phyloP scores from a whole-genome alignment of 257 asterid species.

The Hygrophila difformis region DNA sequence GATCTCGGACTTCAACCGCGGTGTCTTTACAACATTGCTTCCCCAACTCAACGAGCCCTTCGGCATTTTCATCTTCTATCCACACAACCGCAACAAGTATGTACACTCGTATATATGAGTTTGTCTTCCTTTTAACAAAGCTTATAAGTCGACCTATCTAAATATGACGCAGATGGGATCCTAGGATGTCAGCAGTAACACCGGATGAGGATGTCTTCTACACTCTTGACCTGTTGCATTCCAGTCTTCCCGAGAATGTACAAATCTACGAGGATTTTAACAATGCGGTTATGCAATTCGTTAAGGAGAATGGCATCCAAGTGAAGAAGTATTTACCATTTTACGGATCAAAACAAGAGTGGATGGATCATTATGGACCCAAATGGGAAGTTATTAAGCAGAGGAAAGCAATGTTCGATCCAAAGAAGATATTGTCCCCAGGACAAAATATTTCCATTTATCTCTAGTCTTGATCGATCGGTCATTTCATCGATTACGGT shows the following conservation, averaged over 20 bases:
- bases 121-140: no score
- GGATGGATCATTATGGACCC: constrained; percentile 37
- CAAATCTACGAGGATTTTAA: constrained; percentile 22
- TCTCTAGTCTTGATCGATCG: no score
- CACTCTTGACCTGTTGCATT: constrained; percentile 23
- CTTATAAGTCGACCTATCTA: no score
- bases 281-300: constrained; percentile 17
- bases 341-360: constrained; percentile 20
- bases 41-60: constrained; percentile 29
- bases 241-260: constrained; percentile 9
- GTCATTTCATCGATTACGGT: no score
- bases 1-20: constrained; percentile 46
- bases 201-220: constrained; percentile 40
- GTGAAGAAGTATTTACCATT: constrained; percentile 42
- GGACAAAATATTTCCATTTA: constrained; percentile 43
- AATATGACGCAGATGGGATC: constrained; percentile 45
- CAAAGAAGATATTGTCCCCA: constrained; percentile 33
- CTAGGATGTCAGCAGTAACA: constrained; percentile 26
- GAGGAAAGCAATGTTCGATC: constrained; percentile 37
- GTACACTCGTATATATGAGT: no score
- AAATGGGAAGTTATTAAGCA: constrained; percentile 29
- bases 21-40: constrained; percentile 43
- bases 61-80: constrained; percentile 56
- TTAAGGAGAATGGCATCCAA: constrained; percentile 20
- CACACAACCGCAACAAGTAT: constrained; percentile 41